phyloP scores from a whole-genome alignment of 164 flowering plant species.

The Sextonia rubra region DNA sequence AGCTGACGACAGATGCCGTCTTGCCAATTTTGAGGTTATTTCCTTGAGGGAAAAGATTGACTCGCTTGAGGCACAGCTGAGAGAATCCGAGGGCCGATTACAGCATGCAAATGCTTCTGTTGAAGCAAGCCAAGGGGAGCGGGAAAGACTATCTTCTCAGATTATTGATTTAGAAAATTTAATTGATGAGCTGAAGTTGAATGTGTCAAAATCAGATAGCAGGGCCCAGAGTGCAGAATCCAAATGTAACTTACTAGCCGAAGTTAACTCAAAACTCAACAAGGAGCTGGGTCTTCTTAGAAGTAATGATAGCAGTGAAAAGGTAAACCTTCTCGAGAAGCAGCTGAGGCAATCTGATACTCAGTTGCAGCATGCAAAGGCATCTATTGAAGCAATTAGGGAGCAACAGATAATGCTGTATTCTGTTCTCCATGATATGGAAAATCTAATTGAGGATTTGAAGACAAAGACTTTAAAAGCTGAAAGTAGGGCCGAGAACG shows the following conservation, averaged over 20 bases:
- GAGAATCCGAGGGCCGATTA: constrained; percentile 33
- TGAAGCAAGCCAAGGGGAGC: constrained; percentile 36
- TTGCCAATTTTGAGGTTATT: constrained; percentile 35
- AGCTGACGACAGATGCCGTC: constrained; percentile 32
- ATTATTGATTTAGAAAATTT: constrained; percentile 38
- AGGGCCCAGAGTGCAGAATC: constrained; percentile 50
- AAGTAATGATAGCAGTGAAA: constrained; percentile 33
- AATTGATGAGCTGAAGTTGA: constrained; percentile 37
- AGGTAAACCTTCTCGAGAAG: constrained; percentile 7
- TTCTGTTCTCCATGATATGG: constrained; percentile 40
- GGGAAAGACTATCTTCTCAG: constrained; percentile 19
- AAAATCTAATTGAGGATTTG: constrained; percentile 32
- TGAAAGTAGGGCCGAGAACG: constrained; percentile 48
- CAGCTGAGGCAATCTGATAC: constrained; percentile 38
- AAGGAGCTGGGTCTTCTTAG: constrained; percentile 49
- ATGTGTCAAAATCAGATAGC: constrained; percentile 34
- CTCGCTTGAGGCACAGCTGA: constrained; percentile 41
- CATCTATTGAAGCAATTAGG: constrained; percentile 29
- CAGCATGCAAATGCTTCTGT: constrained; percentile 23
- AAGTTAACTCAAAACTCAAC: constrained; percentile 47
- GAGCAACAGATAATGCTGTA: constrained; percentile 22
- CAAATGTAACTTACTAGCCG: constrained; percentile 35
- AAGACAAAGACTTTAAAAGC: constrained; percentile 36
- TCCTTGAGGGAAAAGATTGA: constrained; percentile 39
- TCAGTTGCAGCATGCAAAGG: constrained; percentile 29